Conservation (phyloP, 2,329 filamentous ascomycete species). For the Pseudogymnoascus sp. region DNA sequence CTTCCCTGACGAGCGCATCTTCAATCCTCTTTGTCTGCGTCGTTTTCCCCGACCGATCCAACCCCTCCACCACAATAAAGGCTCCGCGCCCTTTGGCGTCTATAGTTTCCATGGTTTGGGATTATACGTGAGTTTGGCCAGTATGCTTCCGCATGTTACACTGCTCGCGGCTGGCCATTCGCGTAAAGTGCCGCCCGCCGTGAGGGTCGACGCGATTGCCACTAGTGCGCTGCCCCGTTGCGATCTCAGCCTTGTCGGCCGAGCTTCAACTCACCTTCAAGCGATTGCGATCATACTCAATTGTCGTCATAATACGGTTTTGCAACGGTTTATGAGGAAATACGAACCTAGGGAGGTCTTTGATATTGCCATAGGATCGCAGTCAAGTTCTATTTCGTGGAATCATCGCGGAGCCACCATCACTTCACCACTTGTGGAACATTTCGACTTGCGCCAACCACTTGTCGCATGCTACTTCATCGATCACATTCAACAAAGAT, state of each 20-base stretch:
- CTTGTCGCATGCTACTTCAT: not conserved
- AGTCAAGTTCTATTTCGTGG: not conserved
- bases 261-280: conserved; percentile 4
- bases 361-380: conserved; percentile 1
- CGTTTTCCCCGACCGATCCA: conserved; percentile 65
- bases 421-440: not conserved
- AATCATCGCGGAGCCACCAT: not conserved
- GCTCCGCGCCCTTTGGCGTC: conserved; percentile 36
- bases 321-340: not conserved
- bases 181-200: conserved; percentile 1
- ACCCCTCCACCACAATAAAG: conserved; percentile 62
- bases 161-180: not conserved
- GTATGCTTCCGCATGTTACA: not conserved
- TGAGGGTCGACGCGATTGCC: not conserved
- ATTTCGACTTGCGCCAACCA: not conserved
- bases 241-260: conserved; percentile 7
- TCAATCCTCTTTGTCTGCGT: conserved; percentile 57
- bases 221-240: not conserved
- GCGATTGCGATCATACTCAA: not conserved
- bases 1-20: conserved; percentile 40
- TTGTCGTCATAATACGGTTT: not conserved
- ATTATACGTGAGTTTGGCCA: not conserved
- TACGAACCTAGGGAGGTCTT: not conserved
- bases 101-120: not conserved
- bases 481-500: not conserved